Evolutionary conservation across 2,329 filamentous ascomycete genomes (phyloP), one percentile per base, ranked within the genome.

Genomic region (Zasmidium cellare): DNA sequence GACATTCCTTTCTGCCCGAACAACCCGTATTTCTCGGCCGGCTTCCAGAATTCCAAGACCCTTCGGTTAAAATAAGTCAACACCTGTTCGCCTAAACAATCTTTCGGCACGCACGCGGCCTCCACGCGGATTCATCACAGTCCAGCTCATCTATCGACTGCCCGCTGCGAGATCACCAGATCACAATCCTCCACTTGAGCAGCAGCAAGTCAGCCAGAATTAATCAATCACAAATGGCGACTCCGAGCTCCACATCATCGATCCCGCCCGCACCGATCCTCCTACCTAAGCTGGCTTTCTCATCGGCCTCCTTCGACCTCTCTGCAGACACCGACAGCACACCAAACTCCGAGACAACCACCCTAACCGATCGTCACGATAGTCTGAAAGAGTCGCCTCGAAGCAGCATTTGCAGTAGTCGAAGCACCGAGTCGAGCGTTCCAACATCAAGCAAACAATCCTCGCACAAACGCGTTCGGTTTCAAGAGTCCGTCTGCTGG

Each of bases 401-500:
- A 19, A 56, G 53, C 47, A 60, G 57, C 38, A 47, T 60, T 28
- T 56, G 57, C 52, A 56, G 53, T 49, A 48, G 44, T 53, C 25
- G 25, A 28, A 55, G 50, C 53, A 59, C 53, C 49, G 57, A 56
- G 23, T 52, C 49, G n/a, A n/a, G n/a, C n/a, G n/a, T n/a, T n/a
- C 49, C 44, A 49, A 53, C 31, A 49, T 19, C 20, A 38, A n/a
- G n/a, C 51, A 38, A 53, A 41, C 53, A 53, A 41, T 5, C 35
- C 25, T 11, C 35, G 16, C 35, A 14, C 35, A 60, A 60, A 24
- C 55, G 50, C 25, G 57, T 60, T 3, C 57, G 57, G 18, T 60
- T 60, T 50, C 20, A 60, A 46, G 57, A 60, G 18, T 56, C 53
- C 20, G 57, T 60, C 18, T 48, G 49, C 53, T 60, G 57, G 44